Evolutionary conservation across 2,329 filamentous ascomycete genomes (phyloP).

Genomic region (Calonectria leucothoes): DNA sequence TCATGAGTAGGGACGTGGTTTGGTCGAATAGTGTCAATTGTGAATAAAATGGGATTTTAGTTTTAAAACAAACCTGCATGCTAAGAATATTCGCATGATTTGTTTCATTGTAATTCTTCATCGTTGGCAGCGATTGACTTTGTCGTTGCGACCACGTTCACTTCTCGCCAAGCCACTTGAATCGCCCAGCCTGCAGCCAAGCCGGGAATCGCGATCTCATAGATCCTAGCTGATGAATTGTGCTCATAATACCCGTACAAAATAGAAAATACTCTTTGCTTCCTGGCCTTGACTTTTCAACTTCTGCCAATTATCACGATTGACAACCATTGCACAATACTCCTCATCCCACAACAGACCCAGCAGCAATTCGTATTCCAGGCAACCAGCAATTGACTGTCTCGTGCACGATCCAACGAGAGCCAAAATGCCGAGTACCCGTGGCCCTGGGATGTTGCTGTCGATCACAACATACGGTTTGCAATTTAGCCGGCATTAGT

Average conservation of each 20-base stretch:
- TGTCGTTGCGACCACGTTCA: background rate
- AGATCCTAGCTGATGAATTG: background rate
- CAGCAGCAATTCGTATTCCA: background rate
- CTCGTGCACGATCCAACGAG: background rate
- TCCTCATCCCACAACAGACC: background rate
- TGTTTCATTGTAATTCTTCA: background rate
- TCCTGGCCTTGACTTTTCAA: background rate
- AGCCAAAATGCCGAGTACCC: background rate
- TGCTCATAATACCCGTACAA: background rate
- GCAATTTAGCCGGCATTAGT: slow-evolving; percentile 5
- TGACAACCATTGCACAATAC: background rate
- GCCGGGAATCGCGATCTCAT: background rate
- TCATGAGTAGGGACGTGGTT: background rate
- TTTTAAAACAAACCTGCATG: background rate
- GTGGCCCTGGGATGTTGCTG: background rate
- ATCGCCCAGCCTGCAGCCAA: background rate
- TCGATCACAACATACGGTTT: slow-evolving; percentile 2
- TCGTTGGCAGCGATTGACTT: background rate
- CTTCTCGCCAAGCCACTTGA: background rate
- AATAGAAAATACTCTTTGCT: background rate
- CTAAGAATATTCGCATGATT: background rate
- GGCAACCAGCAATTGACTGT: background rate
- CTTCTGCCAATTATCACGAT: background rate
- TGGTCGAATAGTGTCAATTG: background rate
- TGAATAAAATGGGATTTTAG: background rate